Evolutionary conservation across 306 rosid genomes (phyloP).

Genomic region (Astragalus glycyphyllos): DNA sequence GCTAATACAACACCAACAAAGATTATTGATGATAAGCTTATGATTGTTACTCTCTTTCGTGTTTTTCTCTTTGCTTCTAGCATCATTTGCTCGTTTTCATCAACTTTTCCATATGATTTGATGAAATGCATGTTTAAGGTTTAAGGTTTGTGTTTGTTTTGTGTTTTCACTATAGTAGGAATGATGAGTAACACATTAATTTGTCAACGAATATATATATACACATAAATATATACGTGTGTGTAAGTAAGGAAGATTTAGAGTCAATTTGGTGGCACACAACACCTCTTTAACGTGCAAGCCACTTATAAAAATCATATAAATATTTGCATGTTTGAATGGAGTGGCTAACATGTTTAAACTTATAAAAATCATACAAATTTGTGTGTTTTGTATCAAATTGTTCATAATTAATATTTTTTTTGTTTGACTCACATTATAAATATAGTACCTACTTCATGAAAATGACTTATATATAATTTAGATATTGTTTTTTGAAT

Average conservation of each 20-base stretch:
- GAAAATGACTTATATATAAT: no score
- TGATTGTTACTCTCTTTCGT: slow-evolving; percentile 59
- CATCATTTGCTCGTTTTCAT: slow-evolving; percentile 59
- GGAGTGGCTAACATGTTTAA: slow-evolving; percentile 45
- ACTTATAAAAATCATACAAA: slow-evolving; percentile 5
- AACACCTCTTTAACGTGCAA: slow-evolving; percentile 37
- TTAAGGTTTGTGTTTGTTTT: not conserved
- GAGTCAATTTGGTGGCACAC: slow-evolving; percentile 34
- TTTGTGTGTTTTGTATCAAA: slow-evolving; percentile 14
- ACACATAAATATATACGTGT: not conserved
- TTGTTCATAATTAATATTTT: no score
- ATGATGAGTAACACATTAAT: not conserved
- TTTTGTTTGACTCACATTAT: no score
- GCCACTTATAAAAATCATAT: slow-evolving; percentile 26
- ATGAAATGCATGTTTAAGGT: slow-evolving; percentile 47
- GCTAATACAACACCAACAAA: slow-evolving; percentile 55
- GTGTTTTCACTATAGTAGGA: slow-evolving; percentile 2
- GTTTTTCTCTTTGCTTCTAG: slow-evolving; percentile 56
- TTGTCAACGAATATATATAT: slow-evolving; percentile 15
- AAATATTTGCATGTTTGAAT: slow-evolving; percentile 29
- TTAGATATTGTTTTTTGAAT: no score
- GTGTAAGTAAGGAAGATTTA: not conserved
- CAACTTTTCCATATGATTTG: slow-evolving; percentile 59
- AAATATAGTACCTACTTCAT: no score
- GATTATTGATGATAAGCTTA: slow-evolving; percentile 56